Conservation (phyloP, 148 eudicot species). For the Vaccinium myrtillus region DNA sequence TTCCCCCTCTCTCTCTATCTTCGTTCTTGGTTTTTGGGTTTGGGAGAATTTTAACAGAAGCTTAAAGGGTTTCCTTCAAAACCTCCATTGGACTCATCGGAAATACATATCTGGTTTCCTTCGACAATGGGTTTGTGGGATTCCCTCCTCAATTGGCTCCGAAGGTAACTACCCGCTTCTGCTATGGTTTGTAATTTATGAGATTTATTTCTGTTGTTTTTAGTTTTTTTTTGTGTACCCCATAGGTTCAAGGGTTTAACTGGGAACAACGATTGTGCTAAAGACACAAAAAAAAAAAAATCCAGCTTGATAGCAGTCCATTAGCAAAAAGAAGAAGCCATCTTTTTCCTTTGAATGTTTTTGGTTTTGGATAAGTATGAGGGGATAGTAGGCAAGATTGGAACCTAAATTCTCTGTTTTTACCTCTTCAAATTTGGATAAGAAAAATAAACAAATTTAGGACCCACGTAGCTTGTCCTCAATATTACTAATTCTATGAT, state of each 20-base stretch:
- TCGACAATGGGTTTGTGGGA: not conserved
- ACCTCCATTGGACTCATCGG: not conserved
- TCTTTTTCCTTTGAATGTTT: not conserved
- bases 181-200: not conserved
- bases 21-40: not conserved
- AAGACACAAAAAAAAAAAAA: not conserved
- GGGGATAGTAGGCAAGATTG: not conserved
- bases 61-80: not conserved
- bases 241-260: not conserved
- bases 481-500: not conserved
- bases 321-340: not conserved
- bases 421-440: not conserved
- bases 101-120: not conserved
- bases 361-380: slow-evolving; percentile 4
- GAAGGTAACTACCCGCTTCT: not conserved
- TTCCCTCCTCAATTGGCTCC: slow-evolving; percentile 11
- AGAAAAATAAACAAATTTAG: not conserved
- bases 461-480: too few relatives aligned
- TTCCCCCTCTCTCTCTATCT: not conserved
- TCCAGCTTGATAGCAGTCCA: not conserved
- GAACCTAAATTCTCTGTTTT: not conserved
- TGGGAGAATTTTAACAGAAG: not conserved
- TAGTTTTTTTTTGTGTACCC: not conserved
- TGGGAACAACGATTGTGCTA: not conserved
- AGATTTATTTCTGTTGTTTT: not conserved